Evolutionary conservation across 1,284 basidiomycete genomes (phyloP), one percentile per base, ranked within the genome.

Genomic region (Cryptococcus maquisensis): DNA sequence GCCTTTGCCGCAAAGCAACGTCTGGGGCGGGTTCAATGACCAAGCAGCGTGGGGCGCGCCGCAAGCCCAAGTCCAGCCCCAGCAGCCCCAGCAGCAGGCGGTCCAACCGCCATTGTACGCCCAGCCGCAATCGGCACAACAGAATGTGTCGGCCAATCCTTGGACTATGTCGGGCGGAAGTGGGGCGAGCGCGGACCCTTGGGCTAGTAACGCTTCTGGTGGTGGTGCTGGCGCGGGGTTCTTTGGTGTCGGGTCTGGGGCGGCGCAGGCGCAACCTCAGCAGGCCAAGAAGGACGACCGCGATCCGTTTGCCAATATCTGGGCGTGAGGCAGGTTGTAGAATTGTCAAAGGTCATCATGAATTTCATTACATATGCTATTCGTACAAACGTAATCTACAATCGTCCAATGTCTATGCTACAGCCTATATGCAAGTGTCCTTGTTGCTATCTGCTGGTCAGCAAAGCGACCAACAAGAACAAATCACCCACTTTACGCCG

Each of bases 281-380:
- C 55, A 60, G 21, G 49, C 53, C 15, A 66, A 69, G 57, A 68
- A 71, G 61, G 64, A 67, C 52, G 68, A 70, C 28, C 55, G 55
- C 39, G 67, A 70, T 60, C 66, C 68, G 20, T 70, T 70, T 60
- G 68, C 66, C 8, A 68, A 70, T 51, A 61, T 70, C 15, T 67
- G 65, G 68, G 55, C 52, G 13, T 69, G 12, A 1, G 44, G 8
- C 39, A 40, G 28, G 28, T 32, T 8, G 28, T 32, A 32, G 28
- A 32, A 2, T 32, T 32, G 28, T 32, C 6, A 32, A 10, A 32
- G 28, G 28, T 32, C 28, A 32, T 32, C 28, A 32, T 5, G 28
- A 32, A 32, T 32, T 32, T 32, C 4, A 32, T 32, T 32, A 32
- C 28, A 32, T 6, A 32, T 32, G 28, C 28, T 32, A 32, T 32